A percentile compares a stretch with the other conserved stretches of the same genome.
Evolutionary conservation across 176 grass and related monocot species (phyloP).

Genomic region (Zea mays): DNA sequence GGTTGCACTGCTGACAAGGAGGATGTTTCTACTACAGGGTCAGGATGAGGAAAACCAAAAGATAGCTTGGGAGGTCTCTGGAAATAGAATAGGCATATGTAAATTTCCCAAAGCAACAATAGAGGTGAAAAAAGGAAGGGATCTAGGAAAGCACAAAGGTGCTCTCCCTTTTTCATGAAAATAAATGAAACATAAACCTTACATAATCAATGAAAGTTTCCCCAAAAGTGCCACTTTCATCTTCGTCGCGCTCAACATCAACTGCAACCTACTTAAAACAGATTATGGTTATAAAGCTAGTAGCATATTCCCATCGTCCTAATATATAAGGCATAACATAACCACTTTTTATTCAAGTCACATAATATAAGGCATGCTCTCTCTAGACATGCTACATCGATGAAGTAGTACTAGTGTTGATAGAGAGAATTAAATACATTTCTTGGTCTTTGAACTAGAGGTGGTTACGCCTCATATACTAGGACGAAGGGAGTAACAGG

Average conservation of each 20-base stretch:
- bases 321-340: too few relatives aligned
- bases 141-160: constrained; percentile 17
- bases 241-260: constrained; percentile 94
- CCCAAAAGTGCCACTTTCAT: constrained; percentile 73
- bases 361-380: too few relatives aligned
- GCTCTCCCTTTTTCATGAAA: constrained; percentile 7
- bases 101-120: constrained; percentile 5
- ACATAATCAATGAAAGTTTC: constrained; percentile 97
- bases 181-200: constrained; percentile 28
- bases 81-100: constrained; percentile 23
- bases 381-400: too few relatives aligned
- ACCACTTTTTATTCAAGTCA: too few relatives aligned
- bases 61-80: constrained; percentile 90
- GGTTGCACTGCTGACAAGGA: constrained; percentile 96
- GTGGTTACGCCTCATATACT: too few relatives aligned
- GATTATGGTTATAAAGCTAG: constrained; percentile 22
- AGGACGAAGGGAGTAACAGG: not conserved
- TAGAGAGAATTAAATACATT: too few relatives aligned
- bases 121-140: constrained; percentile 3
- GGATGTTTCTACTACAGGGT: constrained; percentile 98
- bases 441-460: too few relatives aligned
- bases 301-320: not conserved
- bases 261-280: constrained; percentile 67
- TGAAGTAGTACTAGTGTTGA: too few relatives aligned
- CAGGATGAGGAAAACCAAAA: constrained; percentile 82